Conservation (phyloP, 169 alveolate species). For the Plasmodium reichenowi region DNA sequence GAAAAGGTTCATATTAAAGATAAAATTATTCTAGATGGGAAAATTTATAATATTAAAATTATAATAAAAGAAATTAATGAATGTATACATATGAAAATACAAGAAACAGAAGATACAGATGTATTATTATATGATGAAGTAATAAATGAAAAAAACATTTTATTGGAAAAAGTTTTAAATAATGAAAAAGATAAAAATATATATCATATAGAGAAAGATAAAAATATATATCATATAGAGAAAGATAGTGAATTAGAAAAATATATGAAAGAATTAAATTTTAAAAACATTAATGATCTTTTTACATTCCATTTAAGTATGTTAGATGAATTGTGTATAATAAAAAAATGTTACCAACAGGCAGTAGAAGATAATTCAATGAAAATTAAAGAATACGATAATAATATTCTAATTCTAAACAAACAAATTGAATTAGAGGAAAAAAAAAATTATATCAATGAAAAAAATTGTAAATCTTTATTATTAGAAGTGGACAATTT, state of each 20-base stretch:
- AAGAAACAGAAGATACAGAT: slow-evolving; percentile 2
- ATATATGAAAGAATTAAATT: slow-evolving; percentile 47
- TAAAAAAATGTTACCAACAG: slow-evolving; percentile 4
- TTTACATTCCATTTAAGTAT: slow-evolving; percentile 21
- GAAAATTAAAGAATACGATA: slow-evolving; percentile 38
- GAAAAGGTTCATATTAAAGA: neutral
- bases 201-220: neutral
- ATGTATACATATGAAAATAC: neutral
- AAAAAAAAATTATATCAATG: slow-evolving; percentile 6
- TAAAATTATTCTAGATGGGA: neutral
- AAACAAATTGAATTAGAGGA: slow-evolving; percentile 7
- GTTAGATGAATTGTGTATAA: slow-evolving; percentile 14
- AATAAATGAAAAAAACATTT: slow-evolving; percentile 26
- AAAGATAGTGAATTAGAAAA: slow-evolving; percentile 11
- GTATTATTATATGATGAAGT: slow-evolving; percentile 21
- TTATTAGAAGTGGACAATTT: slow-evolving; percentile 43
- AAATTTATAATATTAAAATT: slow-evolving; percentile 15
- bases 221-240: neutral
- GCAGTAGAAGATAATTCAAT: slow-evolving; percentile 9
- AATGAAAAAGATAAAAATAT: slow-evolving; percentile 26
- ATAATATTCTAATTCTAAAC: slow-evolving; percentile 13
- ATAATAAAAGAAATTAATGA: slow-evolving; percentile 27
- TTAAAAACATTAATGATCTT: slow-evolving; percentile 27
- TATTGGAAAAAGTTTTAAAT: neutral
- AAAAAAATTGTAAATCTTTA: slow-evolving; percentile 49